A percentile compares a stretch with the other conserved stretches of the same genome.
These are phyloP conservation scores for Austroboletus novae-zelandiae DNA, from an alignment of 1,284 basidiomycete species.

Conservation along the genomic window DNA sequence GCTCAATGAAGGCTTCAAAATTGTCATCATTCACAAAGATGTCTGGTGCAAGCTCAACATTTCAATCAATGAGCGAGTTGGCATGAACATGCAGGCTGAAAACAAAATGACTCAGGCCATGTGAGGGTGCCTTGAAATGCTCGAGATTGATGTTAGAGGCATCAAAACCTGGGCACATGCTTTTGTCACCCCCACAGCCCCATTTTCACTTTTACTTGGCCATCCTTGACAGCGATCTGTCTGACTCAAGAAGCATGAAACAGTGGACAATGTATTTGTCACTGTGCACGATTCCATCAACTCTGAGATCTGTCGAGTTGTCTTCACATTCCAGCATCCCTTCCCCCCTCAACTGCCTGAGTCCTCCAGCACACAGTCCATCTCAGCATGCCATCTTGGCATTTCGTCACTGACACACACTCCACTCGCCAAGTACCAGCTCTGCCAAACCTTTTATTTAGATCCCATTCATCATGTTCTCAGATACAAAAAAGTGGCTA, in stretches of 20 bases:
- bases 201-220: slow-evolving; percentile 17
- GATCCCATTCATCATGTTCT: neutral
- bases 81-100: slow-evolving; percentile 20
- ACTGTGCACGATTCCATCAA: slow-evolving; percentile 4
- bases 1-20: slow-evolving; percentile 10
- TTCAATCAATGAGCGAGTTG: neutral
- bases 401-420: too few relatives aligned
- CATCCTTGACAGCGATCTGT: slow-evolving; percentile 18
- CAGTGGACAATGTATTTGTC: slow-evolving; percentile 1
- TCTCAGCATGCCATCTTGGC: neutral
- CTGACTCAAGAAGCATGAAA: neutral
- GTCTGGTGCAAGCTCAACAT: neutral
- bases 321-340: too few relatives aligned
- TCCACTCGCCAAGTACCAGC: neutral
- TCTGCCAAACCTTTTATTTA: neutral
- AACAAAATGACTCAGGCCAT: slow-evolving; percentile 12
- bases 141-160: slow-evolving; percentile 12
- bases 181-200: slow-evolving; percentile 14
- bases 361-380: too few relatives aligned
- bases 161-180: slow-evolving; percentile 22
- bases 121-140: slow-evolving; percentile 10
- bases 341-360: too few relatives aligned
- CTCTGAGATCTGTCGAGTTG: neutral
- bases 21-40: slow-evolving; percentile 5
- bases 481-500: neutral